Evolutionary conservation across 2,329 filamentous ascomycete genomes (phyloP), one percentile per base, ranked within the genome.

Genomic region (Fusarium brevicatenulatum): DNA sequence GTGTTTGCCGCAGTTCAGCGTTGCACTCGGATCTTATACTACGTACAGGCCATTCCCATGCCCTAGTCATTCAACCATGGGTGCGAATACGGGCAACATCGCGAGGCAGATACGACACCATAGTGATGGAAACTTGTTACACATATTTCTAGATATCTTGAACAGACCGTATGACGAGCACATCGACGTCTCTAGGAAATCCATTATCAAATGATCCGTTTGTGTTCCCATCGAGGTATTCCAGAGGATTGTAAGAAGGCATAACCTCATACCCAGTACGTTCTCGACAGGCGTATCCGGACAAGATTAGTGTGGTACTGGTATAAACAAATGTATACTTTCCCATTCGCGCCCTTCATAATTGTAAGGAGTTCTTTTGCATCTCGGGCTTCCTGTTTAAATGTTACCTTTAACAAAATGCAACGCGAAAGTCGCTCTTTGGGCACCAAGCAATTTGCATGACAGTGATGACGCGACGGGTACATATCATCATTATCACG

Each of bases 61-160:
- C 56, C 63, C 52, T 49, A 50, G 63, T 63, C 54, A 52, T 40
- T 60, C 47, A 61, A 66, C 63, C 30, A 44, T 63, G n/a, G 53
- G 74, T 75, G 70, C 71, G 66, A 75, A 73, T 75, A 74, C 74
- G 73, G 70, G 46, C 23, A 49, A 37, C 32, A 68, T 71, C 42
- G 71, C 62, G 57, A 73, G 59, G 57, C 57, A 55, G 54, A 53
- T 32, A 70, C 57, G 46, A 50, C 44, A 66, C 42, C 46, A 63
- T 42, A 49, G 32, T 32, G 32, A 67, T 68, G 30, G 16, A 32
- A 60, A 61, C 47, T 40, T 23, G 54, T 70, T 36, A 56, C 46
- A 67, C 46, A 42, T 56, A 32, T 50, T 16, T 30, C 28, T 32
- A 52, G 39, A 36, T 63, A 18, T 52, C 34, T 25, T 58, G 32